Evolutionary conservation across 2,329 filamentous ascomycete species (phyloP).

Genomic region (Metarhizium sp.): DNA sequence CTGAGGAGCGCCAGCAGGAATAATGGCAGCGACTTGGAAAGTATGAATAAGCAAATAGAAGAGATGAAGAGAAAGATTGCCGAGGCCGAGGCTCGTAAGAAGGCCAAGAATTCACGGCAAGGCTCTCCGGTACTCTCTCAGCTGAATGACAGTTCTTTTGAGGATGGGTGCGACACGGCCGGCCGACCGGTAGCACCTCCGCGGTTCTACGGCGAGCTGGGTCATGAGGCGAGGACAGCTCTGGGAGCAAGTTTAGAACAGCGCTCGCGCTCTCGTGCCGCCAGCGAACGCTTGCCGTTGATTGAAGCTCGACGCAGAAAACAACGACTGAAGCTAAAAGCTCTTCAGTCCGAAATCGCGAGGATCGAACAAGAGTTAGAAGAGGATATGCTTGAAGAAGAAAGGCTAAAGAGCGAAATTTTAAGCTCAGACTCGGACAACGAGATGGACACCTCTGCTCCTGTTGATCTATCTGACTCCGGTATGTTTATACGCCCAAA

Average conservation of each 20-base stretch:
- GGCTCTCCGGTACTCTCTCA: slow-evolving; percentile 20
- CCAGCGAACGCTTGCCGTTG: slow-evolving; percentile 26
- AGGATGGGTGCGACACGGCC: slow-evolving; percentile 14
- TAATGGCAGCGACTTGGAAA: slow-evolving; percentile 32
- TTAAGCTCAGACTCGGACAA: slow-evolving; percentile 11
- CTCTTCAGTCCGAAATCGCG: slow-evolving; percentile 35
- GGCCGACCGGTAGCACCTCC: not conserved
- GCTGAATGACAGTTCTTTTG: slow-evolving; percentile 15
- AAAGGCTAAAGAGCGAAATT: slow-evolving; percentile 21
- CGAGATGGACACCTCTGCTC: slow-evolving; percentile 4
- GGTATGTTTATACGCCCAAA: not conserved
- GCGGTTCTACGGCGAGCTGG: not conserved
- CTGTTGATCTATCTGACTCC: not conserved
- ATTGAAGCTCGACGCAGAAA: slow-evolving; percentile 25
- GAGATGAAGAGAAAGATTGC: slow-evolving; percentile 50
- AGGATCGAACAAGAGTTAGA: slow-evolving; percentile 40
- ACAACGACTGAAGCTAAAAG: slow-evolving; percentile 35
- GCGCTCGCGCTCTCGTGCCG: slow-evolving; percentile 21
- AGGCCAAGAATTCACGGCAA: slow-evolving; percentile 25
- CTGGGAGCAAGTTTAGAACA: slow-evolving; percentile 5
- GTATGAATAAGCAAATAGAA: slow-evolving; percentile 50
- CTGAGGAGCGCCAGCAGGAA: slow-evolving; percentile 23
- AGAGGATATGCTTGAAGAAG: slow-evolving; percentile 24
- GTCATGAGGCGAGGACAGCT: not conserved
- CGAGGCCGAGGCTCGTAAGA: slow-evolving; percentile 47